Evolutionary conservation across 176 grass and related monocot genomes (phyloP).

Genomic region (Oropetium thomaeum): DNA sequence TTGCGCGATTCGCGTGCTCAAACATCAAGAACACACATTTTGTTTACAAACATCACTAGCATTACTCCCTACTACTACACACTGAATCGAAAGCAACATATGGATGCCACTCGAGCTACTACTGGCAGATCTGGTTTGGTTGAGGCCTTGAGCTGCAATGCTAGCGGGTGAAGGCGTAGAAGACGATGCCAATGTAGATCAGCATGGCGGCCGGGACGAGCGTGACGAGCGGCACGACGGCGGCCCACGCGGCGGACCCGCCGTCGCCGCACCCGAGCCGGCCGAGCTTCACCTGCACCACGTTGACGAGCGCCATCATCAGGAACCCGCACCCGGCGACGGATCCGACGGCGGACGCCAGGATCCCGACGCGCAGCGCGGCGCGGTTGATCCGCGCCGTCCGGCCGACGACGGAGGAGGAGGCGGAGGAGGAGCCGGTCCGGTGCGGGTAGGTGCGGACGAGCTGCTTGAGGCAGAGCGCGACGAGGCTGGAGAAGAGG

Average conservation of each 20-base stretch:
- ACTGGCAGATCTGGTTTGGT: neutral
- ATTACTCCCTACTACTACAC: neutral
- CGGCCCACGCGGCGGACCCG: constrained; percentile 47
- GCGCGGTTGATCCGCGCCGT: constrained; percentile 59
- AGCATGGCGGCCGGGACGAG: constrained; percentile 76
- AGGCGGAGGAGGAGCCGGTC: neutral
- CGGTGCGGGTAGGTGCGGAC: constrained; percentile 46
- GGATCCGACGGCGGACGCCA: constrained; percentile 60
- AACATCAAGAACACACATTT: neutral
- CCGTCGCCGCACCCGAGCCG: constrained; percentile 62
- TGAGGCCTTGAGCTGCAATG: neutral
- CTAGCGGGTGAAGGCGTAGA: constrained; percentile 70
- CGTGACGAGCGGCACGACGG: constrained; percentile 66
- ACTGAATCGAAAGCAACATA: neutral
- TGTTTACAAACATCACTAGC: neutral
- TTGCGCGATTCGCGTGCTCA: neutral
- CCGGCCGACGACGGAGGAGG: neutral
- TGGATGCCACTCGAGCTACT: neutral
- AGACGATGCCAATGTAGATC: constrained; percentile 70
- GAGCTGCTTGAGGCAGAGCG: constrained; percentile 97
- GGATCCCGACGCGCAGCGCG: constrained; percentile 66
- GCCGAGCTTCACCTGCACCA: constrained; percentile 85
- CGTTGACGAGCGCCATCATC: constrained; percentile 84
- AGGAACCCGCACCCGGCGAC: constrained; percentile 73
- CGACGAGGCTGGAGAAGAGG: constrained; percentile 95